Conservation (phyloP, 1,284 basidiomycete species). For the Butyriboletus regius region DNA sequence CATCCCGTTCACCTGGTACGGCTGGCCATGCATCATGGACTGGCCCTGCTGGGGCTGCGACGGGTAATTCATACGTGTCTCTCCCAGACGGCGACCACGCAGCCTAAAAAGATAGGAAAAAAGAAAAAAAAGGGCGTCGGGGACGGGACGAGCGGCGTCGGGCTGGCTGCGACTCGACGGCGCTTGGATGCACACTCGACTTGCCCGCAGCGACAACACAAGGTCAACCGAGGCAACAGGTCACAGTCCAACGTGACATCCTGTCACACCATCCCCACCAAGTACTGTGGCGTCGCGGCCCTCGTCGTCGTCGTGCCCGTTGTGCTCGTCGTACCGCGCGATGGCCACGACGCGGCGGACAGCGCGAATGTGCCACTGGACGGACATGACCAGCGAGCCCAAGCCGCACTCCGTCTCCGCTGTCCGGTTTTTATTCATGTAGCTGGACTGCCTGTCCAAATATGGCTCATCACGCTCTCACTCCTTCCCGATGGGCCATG, state of each 20-base stretch:
- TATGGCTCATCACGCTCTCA: slow-evolving; percentile 7
- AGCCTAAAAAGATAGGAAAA: not conserved
- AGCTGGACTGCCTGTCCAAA: slow-evolving; percentile 2
- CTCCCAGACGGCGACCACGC: not conserved
- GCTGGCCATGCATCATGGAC: slow-evolving; percentile 13
- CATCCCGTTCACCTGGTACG: slow-evolving; percentile 21
- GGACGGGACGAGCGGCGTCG: slow-evolving; percentile 1
- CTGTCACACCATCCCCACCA: slow-evolving; percentile 15
- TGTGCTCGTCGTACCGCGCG: not conserved
- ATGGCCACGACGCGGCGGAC: not conserved
- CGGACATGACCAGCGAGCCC: slow-evolving; percentile 6
- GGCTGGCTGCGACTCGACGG: slow-evolving; percentile 2
- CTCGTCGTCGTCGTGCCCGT: slow-evolving; percentile 1
- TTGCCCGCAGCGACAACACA: not conserved
- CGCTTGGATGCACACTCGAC: not conserved
- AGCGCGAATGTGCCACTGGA: not conserved
- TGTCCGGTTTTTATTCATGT: slow-evolving; percentile 5
- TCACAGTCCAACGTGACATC: slow-evolving; percentile 23
- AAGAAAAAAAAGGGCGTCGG: not conserved
- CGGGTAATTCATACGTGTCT: slow-evolving; percentile 22
- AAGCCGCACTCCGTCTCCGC: slow-evolving; percentile 2
- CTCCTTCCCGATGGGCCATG: slow-evolving; percentile 54
- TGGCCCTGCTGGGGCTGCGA: slow-evolving; percentile 20
- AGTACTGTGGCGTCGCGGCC: slow-evolving; percentile 10
- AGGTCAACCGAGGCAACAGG: slow-evolving; percentile 14